Percentiles rank a stretch among this genome's conserved stretches.
These are phyloP conservation scores for Penicillium psychrosexuale DNA, from an alignment of 2,329 filamentous ascomycete species.

Conservation along the genomic window DNA sequence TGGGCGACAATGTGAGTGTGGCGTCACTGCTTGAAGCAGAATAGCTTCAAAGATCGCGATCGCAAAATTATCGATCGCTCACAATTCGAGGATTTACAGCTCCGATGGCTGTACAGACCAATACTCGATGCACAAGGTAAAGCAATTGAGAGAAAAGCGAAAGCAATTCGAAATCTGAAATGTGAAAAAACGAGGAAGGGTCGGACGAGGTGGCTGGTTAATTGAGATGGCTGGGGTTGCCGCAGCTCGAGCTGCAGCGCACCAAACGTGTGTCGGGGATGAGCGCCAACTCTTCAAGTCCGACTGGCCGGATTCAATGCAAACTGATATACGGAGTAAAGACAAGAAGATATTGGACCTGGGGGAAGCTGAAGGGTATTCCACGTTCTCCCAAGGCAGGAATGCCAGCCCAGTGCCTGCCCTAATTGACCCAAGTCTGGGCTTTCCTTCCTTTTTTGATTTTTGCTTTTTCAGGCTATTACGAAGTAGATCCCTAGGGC, in stretches of 20 bases:
- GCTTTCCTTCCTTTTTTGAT: background rate
- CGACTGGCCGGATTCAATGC: background rate
- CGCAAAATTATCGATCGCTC: constrained; percentile 7
- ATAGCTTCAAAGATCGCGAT: constrained; percentile 17
- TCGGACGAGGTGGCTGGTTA: constrained; percentile 35
- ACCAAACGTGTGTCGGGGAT: constrained; percentile 22
- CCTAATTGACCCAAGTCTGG: background rate
- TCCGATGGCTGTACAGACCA: background rate
- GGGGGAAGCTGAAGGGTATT: background rate
- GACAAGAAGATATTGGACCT: background rate
- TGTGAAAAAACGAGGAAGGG: constrained; percentile 13
- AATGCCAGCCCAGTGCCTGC: background rate
- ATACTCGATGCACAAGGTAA: constrained; percentile 6
- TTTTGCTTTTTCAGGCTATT: background rate
- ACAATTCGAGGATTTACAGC: background rate
- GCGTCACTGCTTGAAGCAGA: constrained; percentile 17
- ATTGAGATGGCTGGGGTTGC: constrained; percentile 42
- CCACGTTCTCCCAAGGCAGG: background rate
- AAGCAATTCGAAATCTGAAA: constrained; percentile 5
- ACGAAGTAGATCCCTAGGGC: background rate
- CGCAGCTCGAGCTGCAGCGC: constrained; percentile 22
- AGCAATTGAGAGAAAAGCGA: constrained; percentile 1
- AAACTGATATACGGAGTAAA: background rate
- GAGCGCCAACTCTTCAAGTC: background rate
- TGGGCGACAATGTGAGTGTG: constrained; percentile 36